Conservation (phyloP, 805 yeast genomes). For the Yarrowia keelungensis region DNA sequence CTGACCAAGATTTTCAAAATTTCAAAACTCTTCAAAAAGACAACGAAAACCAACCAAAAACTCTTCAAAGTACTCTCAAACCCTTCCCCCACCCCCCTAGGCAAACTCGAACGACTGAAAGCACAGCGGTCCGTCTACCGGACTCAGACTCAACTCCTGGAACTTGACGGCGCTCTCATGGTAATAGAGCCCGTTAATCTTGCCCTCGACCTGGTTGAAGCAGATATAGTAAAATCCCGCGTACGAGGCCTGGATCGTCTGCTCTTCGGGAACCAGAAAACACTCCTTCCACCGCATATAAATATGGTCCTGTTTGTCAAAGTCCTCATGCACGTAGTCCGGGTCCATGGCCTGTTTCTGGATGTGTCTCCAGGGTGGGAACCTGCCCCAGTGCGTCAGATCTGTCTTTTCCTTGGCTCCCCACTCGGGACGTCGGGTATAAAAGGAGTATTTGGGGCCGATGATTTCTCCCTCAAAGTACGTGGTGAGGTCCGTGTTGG, state of each 20-base stretch:
- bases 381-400: slow-evolving; percentile 70
- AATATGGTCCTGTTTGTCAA: slow-evolving; percentile 56
- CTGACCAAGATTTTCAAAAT: too few species aligned
- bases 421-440: slow-evolving; percentile 66
- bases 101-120: slow-evolving; percentile 50
- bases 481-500: slow-evolving; percentile 69
- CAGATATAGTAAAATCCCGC: slow-evolving; percentile 93
- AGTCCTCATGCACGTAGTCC: slow-evolving; percentile 48
- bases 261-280: slow-evolving; percentile 79
- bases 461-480: slow-evolving; percentile 76
- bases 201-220: slow-evolving; percentile 77
- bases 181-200: slow-evolving; percentile 80
- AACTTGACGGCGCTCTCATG: slow-evolving; percentile 79
- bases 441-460: slow-evolving; percentile 64
- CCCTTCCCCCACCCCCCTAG: background rate
- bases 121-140: slow-evolving; percentile 60
- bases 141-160: slow-evolving; percentile 74
- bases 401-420: slow-evolving; percentile 67
- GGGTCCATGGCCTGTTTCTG: slow-evolving; percentile 46
- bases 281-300: slow-evolving; percentile 97
- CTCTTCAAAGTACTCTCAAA: too few species aligned
- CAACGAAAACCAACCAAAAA: too few species aligned
- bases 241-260: slow-evolving; percentile 76
- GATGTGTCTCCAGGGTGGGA: slow-evolving; percentile 55
- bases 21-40: too few species aligned